Conservation (phyloP, 164 flowering plant genomes). For the Piper longum region DNA sequence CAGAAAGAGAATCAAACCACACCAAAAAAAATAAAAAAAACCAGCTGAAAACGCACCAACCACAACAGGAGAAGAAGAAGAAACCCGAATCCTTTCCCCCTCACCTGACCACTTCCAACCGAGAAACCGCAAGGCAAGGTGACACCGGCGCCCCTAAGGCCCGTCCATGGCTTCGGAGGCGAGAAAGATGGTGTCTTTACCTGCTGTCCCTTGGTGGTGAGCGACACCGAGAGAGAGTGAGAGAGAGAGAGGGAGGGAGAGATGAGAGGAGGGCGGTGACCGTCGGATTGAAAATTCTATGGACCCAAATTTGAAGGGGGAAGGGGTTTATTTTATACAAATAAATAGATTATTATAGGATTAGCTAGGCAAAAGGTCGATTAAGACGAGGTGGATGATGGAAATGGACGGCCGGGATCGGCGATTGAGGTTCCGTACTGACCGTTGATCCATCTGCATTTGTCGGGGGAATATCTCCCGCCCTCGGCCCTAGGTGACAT, state of each 20-base stretch:
- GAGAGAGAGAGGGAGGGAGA: neutral
- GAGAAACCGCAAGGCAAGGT: neutral
- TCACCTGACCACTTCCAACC: neutral
- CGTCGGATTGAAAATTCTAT: conserved; percentile 4
- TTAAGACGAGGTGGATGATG: neutral
- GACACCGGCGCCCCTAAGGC: conserved; percentile 1
- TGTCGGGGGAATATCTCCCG: conserved; percentile 1
- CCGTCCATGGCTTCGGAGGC: conserved; percentile 1
- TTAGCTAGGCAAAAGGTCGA: neutral
- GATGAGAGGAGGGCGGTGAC: neutral
- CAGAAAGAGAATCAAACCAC: too few species aligned
- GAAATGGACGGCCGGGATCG: conserved; percentile 4
- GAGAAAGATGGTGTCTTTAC: neutral
- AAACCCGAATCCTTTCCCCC: neutral
- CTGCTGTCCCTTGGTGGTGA: neutral
- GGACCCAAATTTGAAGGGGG: neutral
- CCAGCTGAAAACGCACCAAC: too few species aligned
- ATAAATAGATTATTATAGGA: too few species aligned
- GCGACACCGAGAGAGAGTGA: neutral
- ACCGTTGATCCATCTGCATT: conserved; percentile 1
- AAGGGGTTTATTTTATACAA: neutral
- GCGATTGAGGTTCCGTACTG: neutral
- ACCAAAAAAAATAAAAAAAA: too few species aligned
- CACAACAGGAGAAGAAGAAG: neutral
- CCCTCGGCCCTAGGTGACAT: too few species aligned